Conservation (phyloP, 345 rosid species). For the Dimocarpus longan region DNA sequence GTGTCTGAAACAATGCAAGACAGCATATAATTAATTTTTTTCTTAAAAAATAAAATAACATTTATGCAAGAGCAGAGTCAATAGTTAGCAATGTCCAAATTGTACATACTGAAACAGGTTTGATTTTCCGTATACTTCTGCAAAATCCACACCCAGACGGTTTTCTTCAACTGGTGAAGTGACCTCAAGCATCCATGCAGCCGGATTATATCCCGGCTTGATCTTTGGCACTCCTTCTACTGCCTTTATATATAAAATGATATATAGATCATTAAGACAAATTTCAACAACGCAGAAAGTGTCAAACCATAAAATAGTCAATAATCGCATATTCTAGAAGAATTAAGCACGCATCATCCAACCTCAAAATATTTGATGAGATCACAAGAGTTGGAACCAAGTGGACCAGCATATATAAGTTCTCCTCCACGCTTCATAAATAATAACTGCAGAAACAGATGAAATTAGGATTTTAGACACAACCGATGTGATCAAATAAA, state of each 20-base stretch:
- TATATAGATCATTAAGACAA: conserved; percentile 18
- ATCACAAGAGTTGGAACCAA: conserved; percentile 80
- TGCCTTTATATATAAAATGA: conserved; percentile 46
- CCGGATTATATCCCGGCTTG: conserved; percentile 81
- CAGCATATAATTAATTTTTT: background rate
- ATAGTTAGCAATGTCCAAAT: conserved; percentile 17
- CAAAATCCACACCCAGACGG: conserved; percentile 80
- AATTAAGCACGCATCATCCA: conserved; percentile 20
- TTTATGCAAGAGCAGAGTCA: background rate
- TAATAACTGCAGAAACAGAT: conserved; percentile 63
- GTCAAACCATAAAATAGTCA: conserved; percentile 14
- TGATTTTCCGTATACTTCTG: conserved; percentile 79
- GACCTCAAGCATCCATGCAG: conserved; percentile 99
- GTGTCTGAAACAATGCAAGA: conserved; percentile 45
- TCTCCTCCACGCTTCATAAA: conserved; percentile 99
- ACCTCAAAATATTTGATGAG: conserved; percentile 90
- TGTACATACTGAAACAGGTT: conserved; percentile 66
- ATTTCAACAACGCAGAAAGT: background rate
- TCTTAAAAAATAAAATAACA: background rate
- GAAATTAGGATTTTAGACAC: conserved; percentile 3
- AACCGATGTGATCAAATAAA: conserved; percentile 8
- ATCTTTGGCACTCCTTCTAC: conserved; percentile 87
- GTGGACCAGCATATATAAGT: conserved; percentile 95
- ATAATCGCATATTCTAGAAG: conserved; percentile 15
- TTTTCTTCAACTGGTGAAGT: conserved; percentile 76